Percentiles rank a stretch among this genome's conserved stretches.
Conservation (phyloP, 129 eudicot genomes). For the Ambrosia artemisiifolia region DNA sequence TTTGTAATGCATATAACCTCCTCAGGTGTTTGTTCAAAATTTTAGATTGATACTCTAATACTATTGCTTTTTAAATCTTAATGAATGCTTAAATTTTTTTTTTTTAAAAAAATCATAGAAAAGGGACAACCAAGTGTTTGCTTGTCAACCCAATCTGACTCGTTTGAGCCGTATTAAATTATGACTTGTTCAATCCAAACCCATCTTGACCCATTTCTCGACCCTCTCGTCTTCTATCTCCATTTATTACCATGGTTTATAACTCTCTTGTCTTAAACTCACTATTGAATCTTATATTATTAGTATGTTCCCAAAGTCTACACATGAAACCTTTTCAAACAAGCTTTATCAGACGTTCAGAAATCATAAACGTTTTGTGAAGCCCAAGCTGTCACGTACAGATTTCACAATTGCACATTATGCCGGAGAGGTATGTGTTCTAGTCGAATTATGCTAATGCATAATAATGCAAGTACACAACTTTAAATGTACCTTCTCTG, state of each 20-base stretch:
- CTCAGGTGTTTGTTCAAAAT: background rate
- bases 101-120: background rate
- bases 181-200: background rate
- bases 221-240: background rate
- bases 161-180: background rate
- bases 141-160: background rate
- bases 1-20: background rate
- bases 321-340: conserved; percentile 85
- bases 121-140: background rate
- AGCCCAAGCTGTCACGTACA: conserved; percentile 93
- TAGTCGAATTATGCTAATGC: conserved; percentile 12
- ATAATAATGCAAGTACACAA: background rate
- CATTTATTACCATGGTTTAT: conserved; percentile 10
- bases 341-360: conserved; percentile 94
- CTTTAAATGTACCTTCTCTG: background rate
- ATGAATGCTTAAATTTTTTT: background rate
- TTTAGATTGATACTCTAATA: background rate
- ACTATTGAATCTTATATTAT: conserved; percentile 16
- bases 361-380: conserved; percentile 77
- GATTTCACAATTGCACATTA: conserved; percentile 88
- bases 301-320: conserved; percentile 99
- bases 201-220: background rate
- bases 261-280: background rate
- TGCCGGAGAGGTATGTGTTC: conserved; percentile 88
- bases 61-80: background rate